Evolutionary conservation across 2,329 filamentous ascomycete species (phyloP).

Genomic region (Calonectria pauciramosa): DNA sequence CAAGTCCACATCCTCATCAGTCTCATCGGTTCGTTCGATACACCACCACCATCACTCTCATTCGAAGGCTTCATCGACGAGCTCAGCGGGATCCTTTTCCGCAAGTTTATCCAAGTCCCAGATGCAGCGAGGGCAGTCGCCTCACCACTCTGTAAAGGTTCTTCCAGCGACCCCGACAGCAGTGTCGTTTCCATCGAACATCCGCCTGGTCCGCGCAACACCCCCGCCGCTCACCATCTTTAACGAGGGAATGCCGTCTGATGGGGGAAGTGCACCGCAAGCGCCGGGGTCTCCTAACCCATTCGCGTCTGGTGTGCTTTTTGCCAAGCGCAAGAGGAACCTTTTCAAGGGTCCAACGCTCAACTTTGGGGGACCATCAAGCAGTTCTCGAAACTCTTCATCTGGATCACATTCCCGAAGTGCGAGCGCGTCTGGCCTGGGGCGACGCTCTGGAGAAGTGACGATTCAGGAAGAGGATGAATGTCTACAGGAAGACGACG

Average conservation of each 20-base stretch:
- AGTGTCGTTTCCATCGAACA: slow-evolving; percentile 83
- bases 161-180: slow-evolving; percentile 88
- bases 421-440: slow-evolving; percentile 73
- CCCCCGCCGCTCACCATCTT: slow-evolving; percentile 66
- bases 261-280: slow-evolving; percentile 49
- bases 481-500: slow-evolving; percentile 54
- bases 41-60: slow-evolving; percentile 89
- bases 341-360: slow-evolving; percentile 86
- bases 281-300: slow-evolving; percentile 70
- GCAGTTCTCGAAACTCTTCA: slow-evolving; percentile 51
- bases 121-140: slow-evolving; percentile 75
- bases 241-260: slow-evolving; percentile 69
- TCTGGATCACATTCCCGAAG: slow-evolving; percentile 65
- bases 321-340: slow-evolving; percentile 85
- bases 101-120: slow-evolving; percentile 79
- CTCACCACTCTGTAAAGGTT: slow-evolving; percentile 95
- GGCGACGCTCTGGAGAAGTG: slow-evolving; percentile 79
- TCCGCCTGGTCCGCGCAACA: slow-evolving; percentile 80
- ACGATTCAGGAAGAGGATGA: slow-evolving; percentile 79
- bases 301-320: slow-evolving; percentile 75
- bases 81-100: slow-evolving; percentile 81
- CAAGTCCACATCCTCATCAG: slow-evolving; percentile 95
- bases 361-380: slow-evolving; percentile 62
- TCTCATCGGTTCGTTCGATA: slow-evolving; percentile 93
- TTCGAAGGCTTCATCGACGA: slow-evolving; percentile 94